phyloP scores from a whole-genome alignment of 2,329 filamentous ascomycete genomes.

The Colletotrichum falcatum region DNA sequence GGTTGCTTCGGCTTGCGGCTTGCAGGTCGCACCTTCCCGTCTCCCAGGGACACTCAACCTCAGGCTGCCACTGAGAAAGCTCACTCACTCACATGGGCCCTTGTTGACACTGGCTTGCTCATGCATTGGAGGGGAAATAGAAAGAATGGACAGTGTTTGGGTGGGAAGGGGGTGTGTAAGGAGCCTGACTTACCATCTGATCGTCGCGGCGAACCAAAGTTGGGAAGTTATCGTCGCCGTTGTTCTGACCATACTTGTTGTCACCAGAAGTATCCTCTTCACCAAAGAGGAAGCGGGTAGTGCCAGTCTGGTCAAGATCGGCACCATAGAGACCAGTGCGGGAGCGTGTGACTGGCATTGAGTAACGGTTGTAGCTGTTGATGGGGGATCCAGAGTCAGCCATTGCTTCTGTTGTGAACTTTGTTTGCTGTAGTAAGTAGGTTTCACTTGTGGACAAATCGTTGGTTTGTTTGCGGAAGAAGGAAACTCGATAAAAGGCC shows the following conservation, averaged over 20 bases:
- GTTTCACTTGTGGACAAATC: constrained; percentile 30
- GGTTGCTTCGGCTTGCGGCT: constrained; percentile 14
- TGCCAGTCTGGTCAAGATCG: constrained; percentile 85
- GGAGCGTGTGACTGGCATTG: constrained; percentile 86
- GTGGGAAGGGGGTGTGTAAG: neutral
- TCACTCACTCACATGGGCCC: neutral
- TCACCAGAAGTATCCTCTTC: constrained; percentile 78
- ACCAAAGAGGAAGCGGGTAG: constrained; percentile 86
- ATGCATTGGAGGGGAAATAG: neutral
- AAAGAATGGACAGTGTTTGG: neutral
- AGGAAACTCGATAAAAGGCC: neutral
- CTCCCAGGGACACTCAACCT: neutral
- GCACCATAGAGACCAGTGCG: constrained; percentile 76
- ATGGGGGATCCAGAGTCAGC: constrained; percentile 42
- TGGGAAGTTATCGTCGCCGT: constrained; percentile 87
- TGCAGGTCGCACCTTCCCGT: constrained; percentile 27
- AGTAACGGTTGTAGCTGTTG: constrained; percentile 85
- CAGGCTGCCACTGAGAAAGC: neutral
- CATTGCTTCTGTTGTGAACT: constrained; percentile 13
- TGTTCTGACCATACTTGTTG: constrained; percentile 76
- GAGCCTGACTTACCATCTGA: constrained; percentile 62
- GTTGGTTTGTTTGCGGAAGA: neutral
- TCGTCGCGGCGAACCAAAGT: constrained; percentile 78
- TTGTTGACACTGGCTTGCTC: constrained; percentile 12
- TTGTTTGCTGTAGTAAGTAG: constrained; percentile 3